Evolutionary conservation across 75 land plant species (phyloP).

Genomic region (Adiantum capillusveneris): DNA sequence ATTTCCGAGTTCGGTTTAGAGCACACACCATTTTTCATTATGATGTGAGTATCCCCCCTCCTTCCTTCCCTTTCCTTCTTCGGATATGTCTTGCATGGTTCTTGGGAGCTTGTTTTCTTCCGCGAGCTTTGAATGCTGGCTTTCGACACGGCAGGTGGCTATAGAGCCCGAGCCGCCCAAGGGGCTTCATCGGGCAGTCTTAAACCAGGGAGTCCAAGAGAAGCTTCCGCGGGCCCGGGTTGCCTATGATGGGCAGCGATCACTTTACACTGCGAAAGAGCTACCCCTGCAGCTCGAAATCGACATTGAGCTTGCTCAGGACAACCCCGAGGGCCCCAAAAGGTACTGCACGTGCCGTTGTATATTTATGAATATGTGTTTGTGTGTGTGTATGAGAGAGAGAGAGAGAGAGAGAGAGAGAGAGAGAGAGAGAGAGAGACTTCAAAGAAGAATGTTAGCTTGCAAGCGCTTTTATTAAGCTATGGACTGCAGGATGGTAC

Average conservation of each 20-base stretch:
- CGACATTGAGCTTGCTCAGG: constrained; percentile 2
- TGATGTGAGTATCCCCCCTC: constrained; percentile 6
- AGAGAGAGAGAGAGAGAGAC: no score
- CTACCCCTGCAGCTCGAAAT: constrained; percentile 3
- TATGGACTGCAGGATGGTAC: no score
- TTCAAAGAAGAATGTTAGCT: no score
- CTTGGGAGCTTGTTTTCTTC: no score
- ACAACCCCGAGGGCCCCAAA: not conserved
- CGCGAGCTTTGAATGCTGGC: no score
- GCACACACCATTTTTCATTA: constrained; percentile 10
- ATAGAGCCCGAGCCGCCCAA: constrained; percentile 14
- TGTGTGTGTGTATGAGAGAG: no score
- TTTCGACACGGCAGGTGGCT: no score
- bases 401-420: no score
- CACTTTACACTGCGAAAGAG: constrained; percentile 12
- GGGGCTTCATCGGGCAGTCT: constrained; percentile 9
- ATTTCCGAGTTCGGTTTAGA: constrained; percentile 13
- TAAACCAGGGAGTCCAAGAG: not conserved
- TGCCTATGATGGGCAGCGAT: constrained; percentile 17
- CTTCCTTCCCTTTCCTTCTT: no score
- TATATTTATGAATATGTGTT: not conserved
- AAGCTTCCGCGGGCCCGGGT: not conserved
- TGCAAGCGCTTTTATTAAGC: no score
- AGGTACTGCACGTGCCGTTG: not conserved
- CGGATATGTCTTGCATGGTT: no score